Conservation (phyloP, 208 protist species). For the Zelonia costaricensis region DNA sequence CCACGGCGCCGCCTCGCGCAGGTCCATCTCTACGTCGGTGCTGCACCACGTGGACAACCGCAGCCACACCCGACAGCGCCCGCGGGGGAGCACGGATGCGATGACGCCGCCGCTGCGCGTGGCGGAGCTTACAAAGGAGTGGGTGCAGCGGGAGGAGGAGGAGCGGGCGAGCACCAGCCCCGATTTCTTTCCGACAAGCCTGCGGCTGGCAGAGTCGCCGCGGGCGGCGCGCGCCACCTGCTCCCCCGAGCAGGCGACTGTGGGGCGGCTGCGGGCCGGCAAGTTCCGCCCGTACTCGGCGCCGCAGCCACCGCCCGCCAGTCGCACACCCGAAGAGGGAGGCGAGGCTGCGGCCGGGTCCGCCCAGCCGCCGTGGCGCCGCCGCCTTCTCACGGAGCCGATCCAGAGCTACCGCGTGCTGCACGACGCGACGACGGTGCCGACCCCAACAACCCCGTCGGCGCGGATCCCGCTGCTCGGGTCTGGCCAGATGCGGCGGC, state of each 20-base stretch:
- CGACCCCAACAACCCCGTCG: not conserved
- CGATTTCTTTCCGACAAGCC: too few species aligned
- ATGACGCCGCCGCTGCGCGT: not conserved
- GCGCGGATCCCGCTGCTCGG: not conserved
- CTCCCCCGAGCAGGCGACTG: not conserved
- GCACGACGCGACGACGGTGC: constrained; percentile 19
- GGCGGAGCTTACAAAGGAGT: constrained; percentile 4
- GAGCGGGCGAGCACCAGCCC: too few species aligned
- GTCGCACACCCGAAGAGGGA: not conserved
- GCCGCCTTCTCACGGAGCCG: constrained; percentile 30
- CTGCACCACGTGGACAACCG: too few species aligned
- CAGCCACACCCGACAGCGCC: not conserved
- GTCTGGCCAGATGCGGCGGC: constrained; percentile 4
- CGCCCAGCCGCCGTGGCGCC: not conserved
- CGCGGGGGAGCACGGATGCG: too few species aligned
- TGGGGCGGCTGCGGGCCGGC: constrained; percentile 18
- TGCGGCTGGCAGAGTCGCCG: too few species aligned
- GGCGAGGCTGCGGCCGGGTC: not conserved
- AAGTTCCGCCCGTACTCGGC: constrained; percentile 2
- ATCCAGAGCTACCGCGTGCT: constrained; percentile 53
- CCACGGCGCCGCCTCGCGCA: too few species aligned
- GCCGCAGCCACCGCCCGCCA: not conserved
- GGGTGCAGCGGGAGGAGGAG: constrained; percentile 7
- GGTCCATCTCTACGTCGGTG: too few species aligned
- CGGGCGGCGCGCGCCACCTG: not conserved